Evolutionary conservation across 495 filamentous ascomycete genomes (phyloP).

Genomic region (Daldinia vernicosa): DNA sequence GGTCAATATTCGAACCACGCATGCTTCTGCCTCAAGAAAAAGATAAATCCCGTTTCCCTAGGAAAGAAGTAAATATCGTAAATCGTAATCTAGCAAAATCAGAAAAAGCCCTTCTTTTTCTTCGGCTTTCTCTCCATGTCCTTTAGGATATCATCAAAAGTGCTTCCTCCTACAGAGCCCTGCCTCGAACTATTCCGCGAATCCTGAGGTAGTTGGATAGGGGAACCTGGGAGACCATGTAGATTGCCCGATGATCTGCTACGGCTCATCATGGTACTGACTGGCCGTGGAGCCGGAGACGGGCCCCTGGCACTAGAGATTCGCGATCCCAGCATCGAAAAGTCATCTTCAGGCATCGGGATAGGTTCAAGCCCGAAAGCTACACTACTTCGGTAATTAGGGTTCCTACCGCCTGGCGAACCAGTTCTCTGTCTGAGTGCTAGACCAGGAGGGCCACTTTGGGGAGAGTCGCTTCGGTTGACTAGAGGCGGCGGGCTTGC

Average conservation of each 20-base stretch:
- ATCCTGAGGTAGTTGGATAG: slow-evolving; percentile 18
- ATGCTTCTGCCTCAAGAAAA: slow-evolving; percentile 19
- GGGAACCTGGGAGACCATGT: slow-evolving; percentile 31
- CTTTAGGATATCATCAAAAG: slow-evolving; percentile 73
- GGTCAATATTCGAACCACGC: slow-evolving; percentile 27
- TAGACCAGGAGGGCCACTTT: slow-evolving; percentile 44
- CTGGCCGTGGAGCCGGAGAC: slow-evolving; percentile 43
- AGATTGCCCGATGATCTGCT: slow-evolving; percentile 46
- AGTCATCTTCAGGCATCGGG: slow-evolving; percentile 27
- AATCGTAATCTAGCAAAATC: slow-evolving; percentile 26
- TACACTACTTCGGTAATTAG: slow-evolving; percentile 53
- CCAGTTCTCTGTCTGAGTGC: slow-evolving; percentile 46
- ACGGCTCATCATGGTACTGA: slow-evolving; percentile 38
- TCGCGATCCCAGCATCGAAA: slow-evolving; percentile 37
- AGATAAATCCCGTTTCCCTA: not conserved
- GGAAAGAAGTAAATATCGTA: slow-evolving; percentile 12
- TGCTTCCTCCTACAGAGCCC: slow-evolving; percentile 58
- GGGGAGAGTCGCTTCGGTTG: slow-evolving; percentile 43
- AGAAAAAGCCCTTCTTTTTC: slow-evolving; percentile 58
- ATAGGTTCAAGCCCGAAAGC: slow-evolving; percentile 59
- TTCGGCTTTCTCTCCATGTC: slow-evolving; percentile 56
- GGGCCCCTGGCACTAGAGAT: slow-evolving; percentile 38
- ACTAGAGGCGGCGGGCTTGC: slow-evolving; percentile 34
- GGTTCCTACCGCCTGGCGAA: slow-evolving; percentile 47
- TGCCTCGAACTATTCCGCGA: slow-evolving; percentile 46